Conservation (phyloP, 129 eudicot species). For the Mikania micrantha region DNA sequence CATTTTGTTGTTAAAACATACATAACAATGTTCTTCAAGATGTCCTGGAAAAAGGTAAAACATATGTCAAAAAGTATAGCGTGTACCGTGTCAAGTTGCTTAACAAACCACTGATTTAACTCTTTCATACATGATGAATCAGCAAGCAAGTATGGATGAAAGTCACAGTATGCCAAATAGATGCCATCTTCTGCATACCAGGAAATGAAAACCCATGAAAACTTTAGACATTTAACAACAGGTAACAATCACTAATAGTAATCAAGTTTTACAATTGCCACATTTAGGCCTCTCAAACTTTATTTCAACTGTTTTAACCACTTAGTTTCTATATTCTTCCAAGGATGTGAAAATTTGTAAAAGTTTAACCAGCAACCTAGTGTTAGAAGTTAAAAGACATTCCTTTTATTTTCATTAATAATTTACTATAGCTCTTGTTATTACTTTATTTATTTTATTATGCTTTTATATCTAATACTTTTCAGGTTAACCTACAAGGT, state of each 20-base stretch:
- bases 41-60: too few relatives aligned
- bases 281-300: background rate
- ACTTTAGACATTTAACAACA: background rate
- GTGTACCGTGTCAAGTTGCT: conserved; percentile 90
- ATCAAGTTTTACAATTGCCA: background rate
- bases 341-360: background rate
- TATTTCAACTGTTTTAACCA: background rate
- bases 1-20: background rate
- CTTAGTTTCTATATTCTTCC: background rate
- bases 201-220: conserved; percentile 4
- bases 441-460: background rate
- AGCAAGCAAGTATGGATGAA: conserved; percentile 69
- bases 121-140: conserved; percentile 87
- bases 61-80: too few relatives aligned
- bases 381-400: background rate
- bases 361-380: background rate
- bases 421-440: background rate
- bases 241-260: background rate
- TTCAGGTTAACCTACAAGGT: background rate
- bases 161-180: conserved; percentile 87
- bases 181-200: conserved; percentile 73
- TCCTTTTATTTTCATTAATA: background rate
- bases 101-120: conserved; percentile 84
- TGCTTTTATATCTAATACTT: background rate
- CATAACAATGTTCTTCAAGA: too few relatives aligned